Evolutionary conservation across 1,139 yeast species (phyloP).

Genomic region (Hansenula anomala): DNA sequence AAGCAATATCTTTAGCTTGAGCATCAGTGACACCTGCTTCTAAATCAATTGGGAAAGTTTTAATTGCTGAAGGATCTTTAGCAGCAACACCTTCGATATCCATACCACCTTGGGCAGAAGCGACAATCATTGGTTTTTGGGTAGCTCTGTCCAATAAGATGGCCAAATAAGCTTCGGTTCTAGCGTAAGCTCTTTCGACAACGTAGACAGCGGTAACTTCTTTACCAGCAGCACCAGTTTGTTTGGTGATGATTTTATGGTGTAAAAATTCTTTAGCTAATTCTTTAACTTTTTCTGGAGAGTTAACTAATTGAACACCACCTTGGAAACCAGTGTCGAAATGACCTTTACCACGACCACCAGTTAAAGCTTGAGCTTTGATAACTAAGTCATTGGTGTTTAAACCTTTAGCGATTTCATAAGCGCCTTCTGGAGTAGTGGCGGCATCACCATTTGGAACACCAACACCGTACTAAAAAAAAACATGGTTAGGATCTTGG

Average conservation of each 20-base stretch:
- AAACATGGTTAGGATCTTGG: not conserved
- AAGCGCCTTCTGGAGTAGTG: conserved; percentile 85
- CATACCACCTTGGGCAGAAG: conserved; percentile 99
- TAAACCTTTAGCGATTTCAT: conserved; percentile 62
- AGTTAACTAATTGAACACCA: conserved; percentile 87
- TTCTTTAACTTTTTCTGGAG: conserved; percentile 84
- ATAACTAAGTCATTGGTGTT: conserved; percentile 81
- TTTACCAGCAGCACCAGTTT: conserved; percentile 97
- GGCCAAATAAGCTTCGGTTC: conserved; percentile 93
- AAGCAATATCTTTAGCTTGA: conserved; percentile 73
- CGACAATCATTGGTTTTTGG: conserved; percentile 90
- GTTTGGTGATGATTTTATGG: conserved; percentile 94
- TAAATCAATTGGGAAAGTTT: conserved; percentile 78
- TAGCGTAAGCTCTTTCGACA: conserved; percentile 90
- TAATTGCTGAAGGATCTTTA: conserved; percentile 86
- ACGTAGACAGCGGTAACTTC: conserved; percentile 95
- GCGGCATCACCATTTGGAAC: conserved; percentile 94
- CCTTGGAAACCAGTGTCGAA: conserved; percentile 95
- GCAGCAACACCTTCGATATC: conserved; percentile 98
- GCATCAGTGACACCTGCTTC: conserved; percentile 76
- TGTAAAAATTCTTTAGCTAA: conserved; percentile 86
- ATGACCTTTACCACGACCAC: conserved; percentile 99
- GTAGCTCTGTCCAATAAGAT: conserved; percentile 91
- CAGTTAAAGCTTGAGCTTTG: conserved; percentile 98
- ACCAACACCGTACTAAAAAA: conserved; percentile 64